Conservation (phyloP, 805 yeast species). For the Schwanniomyces pseudopolymorphus region DNA sequence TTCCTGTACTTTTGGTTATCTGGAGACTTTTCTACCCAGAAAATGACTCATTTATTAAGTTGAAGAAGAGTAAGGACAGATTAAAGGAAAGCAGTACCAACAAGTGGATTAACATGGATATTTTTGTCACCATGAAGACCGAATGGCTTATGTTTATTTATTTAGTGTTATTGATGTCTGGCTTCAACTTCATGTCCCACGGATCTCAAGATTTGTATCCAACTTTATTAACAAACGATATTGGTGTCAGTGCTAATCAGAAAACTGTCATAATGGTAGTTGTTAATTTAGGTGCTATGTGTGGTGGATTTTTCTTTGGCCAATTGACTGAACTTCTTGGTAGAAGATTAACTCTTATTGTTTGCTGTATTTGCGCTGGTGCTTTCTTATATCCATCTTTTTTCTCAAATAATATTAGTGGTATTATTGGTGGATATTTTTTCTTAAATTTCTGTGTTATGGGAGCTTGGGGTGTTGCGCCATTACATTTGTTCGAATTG, state of each 20-base stretch:
- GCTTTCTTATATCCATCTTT: conserved; percentile 43
- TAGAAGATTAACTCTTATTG: conserved; percentile 32
- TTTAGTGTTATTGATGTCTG: conserved; percentile 48
- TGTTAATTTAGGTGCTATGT: conserved; percentile 41
- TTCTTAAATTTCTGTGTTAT: conserved; percentile 62
- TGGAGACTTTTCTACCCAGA: conserved; percentile 37
- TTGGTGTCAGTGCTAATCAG: conserved; percentile 27
- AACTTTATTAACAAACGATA: conserved; percentile 33
- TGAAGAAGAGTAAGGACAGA: conserved; percentile 9
- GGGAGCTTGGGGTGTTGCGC: conserved; percentile 70
- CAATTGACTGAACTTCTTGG: conserved; percentile 37
- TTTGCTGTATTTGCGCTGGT: conserved; percentile 31
- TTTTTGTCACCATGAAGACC: conserved; percentile 19
- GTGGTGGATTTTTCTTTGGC: conserved; percentile 48
- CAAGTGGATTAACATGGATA: conserved; percentile 4
- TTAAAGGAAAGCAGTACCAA: conserved; percentile 1
- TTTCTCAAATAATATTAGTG: conserved; percentile 30
- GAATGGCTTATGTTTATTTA: conserved; percentile 66
- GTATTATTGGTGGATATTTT: conserved; percentile 57
- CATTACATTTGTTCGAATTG: conserved; percentile 59
- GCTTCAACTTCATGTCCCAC: conserved; percentile 42
- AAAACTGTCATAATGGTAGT: conserved; percentile 39
- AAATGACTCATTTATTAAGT: conserved; percentile 51
- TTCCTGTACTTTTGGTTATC: conserved; percentile 33
- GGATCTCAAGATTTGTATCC: conserved; percentile 45